Conservation (phyloP, 306 rosid genomes). For the Fragaria iinumae region DNA sequence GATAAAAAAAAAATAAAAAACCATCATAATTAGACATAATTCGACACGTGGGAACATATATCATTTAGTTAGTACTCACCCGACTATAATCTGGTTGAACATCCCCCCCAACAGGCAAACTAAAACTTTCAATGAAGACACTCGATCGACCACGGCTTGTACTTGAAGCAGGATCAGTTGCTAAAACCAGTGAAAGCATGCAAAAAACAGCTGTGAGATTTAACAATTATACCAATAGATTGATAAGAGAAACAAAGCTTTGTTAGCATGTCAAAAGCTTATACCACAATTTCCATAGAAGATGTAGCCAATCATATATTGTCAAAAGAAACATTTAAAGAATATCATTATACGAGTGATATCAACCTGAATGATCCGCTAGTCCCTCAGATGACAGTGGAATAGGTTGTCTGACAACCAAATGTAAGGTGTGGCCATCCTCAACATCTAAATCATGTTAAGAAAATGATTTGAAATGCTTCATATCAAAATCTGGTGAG, state of each 20-base stretch:
- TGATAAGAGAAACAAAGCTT: neutral
- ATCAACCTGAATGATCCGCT: slow-evolving; percentile 64
- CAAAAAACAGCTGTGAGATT: neutral
- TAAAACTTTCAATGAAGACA: slow-evolving; percentile 82
- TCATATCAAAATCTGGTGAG: slow-evolving; percentile 12
- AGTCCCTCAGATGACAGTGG: slow-evolving; percentile 57
- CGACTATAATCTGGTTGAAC: slow-evolving; percentile 73
- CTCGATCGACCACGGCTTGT: slow-evolving; percentile 65
- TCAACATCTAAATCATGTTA: slow-evolving; percentile 83
- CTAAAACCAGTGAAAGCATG: slow-evolving; percentile 40
- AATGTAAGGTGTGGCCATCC: slow-evolving; percentile 97
- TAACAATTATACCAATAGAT: slow-evolving; percentile 1
- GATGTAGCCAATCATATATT: neutral
- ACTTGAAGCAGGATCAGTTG: slow-evolving; percentile 69
- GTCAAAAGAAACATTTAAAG: neutral
- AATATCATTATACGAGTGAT: slow-evolving; percentile 1
- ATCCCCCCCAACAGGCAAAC: slow-evolving; percentile 81
- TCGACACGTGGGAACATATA: slow-evolving; percentile 19
- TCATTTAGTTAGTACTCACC: slow-evolving; percentile 46
- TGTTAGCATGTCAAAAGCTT: neutral
- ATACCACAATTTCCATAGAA: neutral
- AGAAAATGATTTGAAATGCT: slow-evolving; percentile 28
- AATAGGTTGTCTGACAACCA: slow-evolving; percentile 87
- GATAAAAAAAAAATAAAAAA: neutral
- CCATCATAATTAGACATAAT: slow-evolving; percentile 10